Evolutionary conservation across 2,329 filamentous ascomycete genomes (phyloP).

Genomic region (Ceratocystis cacaofunesta): DNA sequence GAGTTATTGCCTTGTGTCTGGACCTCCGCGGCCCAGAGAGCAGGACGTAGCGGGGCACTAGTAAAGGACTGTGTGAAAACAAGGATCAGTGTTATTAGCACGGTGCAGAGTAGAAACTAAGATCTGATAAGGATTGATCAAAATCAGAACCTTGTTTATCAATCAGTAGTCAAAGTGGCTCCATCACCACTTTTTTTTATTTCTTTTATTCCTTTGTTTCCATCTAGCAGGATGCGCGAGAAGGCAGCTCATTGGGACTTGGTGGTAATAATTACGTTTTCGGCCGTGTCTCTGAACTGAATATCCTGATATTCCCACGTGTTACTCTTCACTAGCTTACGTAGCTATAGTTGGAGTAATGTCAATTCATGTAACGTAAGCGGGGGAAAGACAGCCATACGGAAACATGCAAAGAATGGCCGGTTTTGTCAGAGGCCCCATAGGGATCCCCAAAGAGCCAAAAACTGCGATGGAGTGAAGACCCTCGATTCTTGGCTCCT

Average conservation of each 20-base stretch:
- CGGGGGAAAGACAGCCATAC: background rate
- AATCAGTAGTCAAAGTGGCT: background rate
- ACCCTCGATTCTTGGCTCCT: background rate
- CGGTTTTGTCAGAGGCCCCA: too few species aligned
- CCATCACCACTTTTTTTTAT: background rate
- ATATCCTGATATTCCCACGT: too few species aligned
- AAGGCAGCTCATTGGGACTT: too few species aligned
- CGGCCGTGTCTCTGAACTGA: too few species aligned
- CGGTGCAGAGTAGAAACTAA: background rate
- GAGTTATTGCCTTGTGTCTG: background rate
- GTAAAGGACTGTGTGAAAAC: conserved; percentile 4
- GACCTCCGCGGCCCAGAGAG: background rate
- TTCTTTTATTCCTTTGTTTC: background rate
- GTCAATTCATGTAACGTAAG: background rate
- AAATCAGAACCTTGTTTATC: background rate
- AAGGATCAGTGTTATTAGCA: background rate
- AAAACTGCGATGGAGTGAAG: background rate
- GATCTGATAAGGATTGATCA: background rate
- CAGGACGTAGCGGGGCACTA: conserved; percentile 6
- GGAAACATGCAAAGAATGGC: background rate
- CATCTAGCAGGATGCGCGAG: background rate
- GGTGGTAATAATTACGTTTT: too few species aligned
- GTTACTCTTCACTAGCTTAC: too few species aligned
- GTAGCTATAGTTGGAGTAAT: background rate
- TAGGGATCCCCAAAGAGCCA: too few species aligned